Evolutionary conservation across 805 yeast species (phyloP), one percentile per base, ranked within the genome.

Genomic region (Brettanomyces bruxellensis): DNA sequence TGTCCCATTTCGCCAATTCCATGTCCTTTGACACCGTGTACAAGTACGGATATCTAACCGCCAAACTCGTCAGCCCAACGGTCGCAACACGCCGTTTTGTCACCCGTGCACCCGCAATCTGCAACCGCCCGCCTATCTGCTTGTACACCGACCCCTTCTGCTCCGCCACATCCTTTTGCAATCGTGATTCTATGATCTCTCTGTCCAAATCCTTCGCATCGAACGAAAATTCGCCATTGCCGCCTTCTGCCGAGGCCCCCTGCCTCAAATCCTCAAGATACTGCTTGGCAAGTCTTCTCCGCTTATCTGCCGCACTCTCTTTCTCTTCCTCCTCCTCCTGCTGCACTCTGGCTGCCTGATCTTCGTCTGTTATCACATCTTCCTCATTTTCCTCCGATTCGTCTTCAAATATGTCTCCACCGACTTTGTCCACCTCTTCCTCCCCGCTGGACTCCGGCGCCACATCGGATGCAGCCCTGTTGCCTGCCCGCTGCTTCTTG

Each of bases 201-300:
- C 83, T 76, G 65, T 91, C 99, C 54, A 91, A 66, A 55, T 93
- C 97, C 54, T 81, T 78, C 8, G 99, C 98, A 68, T 89, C 95
- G 56, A 87, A 90, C 4, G 23, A 14, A 18, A n/a, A 22, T 13
- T 23, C 51, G 25, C 43, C 41, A 23, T 40, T 53, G 23, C 44
- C 47, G 24, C 40, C 46, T 22, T 40, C 51, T 5, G 38, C 52
- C 24, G 54, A 52, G 3, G 48, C 40, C 18, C 72, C 74, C 50
- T 83, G 87, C 3, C 85, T 79, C 57, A 93, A 67, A 58, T 84
- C 85, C 41, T 83, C 89, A 51, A 93, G 69, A 64, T 93, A 93
- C 64, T 90, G 93, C 64, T 89, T 89, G 14, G 98, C 98, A 49
- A 93, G 72, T 59, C 98, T 73, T 66, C 99, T 78, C 65, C 99